Percentiles rank a stretch among this genome's conserved stretches.
phyloP scores from a whole-genome alignment of 257 asterid genomes.

The Solanum gandarillasii region DNA sequence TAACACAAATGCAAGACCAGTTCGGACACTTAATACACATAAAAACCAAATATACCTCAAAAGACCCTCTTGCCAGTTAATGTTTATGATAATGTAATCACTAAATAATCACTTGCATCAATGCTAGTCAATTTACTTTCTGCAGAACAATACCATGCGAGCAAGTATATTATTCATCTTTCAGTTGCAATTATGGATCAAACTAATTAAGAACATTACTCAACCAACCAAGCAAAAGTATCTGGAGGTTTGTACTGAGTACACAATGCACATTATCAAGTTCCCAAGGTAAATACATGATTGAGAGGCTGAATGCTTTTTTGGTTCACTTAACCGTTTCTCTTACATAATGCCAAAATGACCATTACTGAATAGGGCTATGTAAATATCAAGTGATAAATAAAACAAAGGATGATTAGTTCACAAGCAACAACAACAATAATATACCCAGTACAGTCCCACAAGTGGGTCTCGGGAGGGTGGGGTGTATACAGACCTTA shows the following conservation, averaged over 20 bases:
- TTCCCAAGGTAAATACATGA: not conserved
- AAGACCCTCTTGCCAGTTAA: not conserved
- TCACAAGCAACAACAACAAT: not conserved
- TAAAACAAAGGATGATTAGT: not conserved
- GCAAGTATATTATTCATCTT: not conserved
- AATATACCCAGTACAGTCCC: not conserved
- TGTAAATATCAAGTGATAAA: not conserved
- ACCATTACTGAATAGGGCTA: not conserved
- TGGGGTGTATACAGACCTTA: not conserved
- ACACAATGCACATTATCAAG: not conserved
- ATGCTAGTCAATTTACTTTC: not conserved
- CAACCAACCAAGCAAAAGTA: not conserved
- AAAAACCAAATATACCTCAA: not conserved
- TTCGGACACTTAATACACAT: not conserved
- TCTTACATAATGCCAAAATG: not conserved
- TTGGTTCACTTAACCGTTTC: not conserved
- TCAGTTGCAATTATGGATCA: not conserved
- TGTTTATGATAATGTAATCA: not conserved
- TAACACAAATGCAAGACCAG: not conserved
- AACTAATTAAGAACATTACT: not conserved
- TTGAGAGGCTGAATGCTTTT: not conserved
- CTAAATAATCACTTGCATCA: not conserved
- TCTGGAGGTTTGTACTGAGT: not conserved
- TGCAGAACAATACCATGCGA: not conserved
- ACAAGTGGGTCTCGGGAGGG: not conserved